Evolutionary conservation across 2,329 filamentous ascomycete genomes (phyloP), one percentile per base, ranked within the genome.

Genomic region (Penicillium sp.): DNA sequence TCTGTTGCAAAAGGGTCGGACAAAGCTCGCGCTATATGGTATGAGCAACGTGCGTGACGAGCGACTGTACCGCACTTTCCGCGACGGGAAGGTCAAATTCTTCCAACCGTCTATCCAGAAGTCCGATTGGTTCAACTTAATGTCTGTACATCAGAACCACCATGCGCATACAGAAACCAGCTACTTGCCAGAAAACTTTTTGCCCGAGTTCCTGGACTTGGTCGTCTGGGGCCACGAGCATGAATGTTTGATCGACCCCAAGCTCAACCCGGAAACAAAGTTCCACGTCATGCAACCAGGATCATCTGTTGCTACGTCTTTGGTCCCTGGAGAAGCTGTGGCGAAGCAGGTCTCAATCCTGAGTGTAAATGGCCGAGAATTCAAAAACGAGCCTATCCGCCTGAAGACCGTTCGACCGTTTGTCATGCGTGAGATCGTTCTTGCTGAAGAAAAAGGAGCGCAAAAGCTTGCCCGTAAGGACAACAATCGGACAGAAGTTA

Each of bases 171-270:
- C 90, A 0, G 85, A 92, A 16, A 97, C 93, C 0, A 88, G 90
- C n/a, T 97, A 96, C 67, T 81, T 99, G 0, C 93, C 95, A 0
- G 95, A 99, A 67, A 91, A 88, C 64, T 94, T 97, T 65, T 79
- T 99, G 0, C 95, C 94, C 0, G 87, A 91, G 16, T 97, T 95
- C 77, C 78, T 99, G 59, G 89, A 99, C 67, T 80, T 99, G 4
- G 85, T 99, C 0, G 83, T 99, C 47, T 99, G 94, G 94, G 94
- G 94, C 3, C 94, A 99, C 67, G 94, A 99, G 73, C 94, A 99
- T 68, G 93, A 99, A 72, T 99, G 94, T 68, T 72, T 93, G 7
- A 96, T 99, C 59, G 87, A 96, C 42, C 94, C 94, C 0, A 78
- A 79, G 1, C 80, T 86, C 44, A 99, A 97, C 64, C 84, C 89